Conservation (phyloP, 2,329 filamentous ascomycete species). For the Aspergillus sp. region DNA sequence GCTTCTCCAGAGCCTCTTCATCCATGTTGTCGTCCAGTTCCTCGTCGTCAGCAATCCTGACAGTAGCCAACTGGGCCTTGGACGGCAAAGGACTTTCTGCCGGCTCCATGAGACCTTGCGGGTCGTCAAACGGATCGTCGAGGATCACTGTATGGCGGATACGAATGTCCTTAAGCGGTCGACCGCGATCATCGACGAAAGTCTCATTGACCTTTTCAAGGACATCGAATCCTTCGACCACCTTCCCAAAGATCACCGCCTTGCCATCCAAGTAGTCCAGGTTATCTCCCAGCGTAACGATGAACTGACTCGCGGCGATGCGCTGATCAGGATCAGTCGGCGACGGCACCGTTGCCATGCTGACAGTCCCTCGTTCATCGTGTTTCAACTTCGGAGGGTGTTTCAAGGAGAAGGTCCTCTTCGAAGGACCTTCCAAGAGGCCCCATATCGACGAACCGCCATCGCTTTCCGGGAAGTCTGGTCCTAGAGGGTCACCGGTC, state of each 20-base stretch:
- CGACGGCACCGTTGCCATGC: conserved; percentile 89
- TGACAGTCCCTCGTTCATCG: conserved; percentile 83
- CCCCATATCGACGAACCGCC: conserved; percentile 95
- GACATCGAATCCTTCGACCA: conserved; percentile 92
- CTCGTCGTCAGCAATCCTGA: conserved; percentile 88
- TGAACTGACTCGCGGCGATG: conserved; percentile 86
- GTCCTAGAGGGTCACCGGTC: conserved; percentile 89
- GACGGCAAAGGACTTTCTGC: conserved; percentile 76
- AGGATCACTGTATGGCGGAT: conserved; percentile 90
- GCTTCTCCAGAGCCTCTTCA: conserved; percentile 74
- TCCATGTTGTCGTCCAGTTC: conserved; percentile 75
- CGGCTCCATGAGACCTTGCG: conserved; percentile 70
- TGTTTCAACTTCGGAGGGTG: conserved; percentile 88
- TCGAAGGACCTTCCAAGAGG: conserved; percentile 64
- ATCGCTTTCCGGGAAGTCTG: conserved; percentile 78
- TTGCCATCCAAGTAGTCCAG: conserved; percentile 90
- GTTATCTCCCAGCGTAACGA: conserved; percentile 85
- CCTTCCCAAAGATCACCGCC: conserved; percentile 90
- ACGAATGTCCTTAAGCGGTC: conserved; percentile 89
- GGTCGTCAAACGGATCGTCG: conserved; percentile 89
- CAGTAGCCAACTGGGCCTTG: conserved; percentile 82
- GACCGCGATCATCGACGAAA: conserved; percentile 80
- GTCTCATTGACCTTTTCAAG: conserved; percentile 90
- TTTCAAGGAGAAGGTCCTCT: conserved; percentile 77
- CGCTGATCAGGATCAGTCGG: conserved; percentile 74